Base-by-base conservation (phyloP, 179 eudicot species). In the Actinidia polygama region DNA sequence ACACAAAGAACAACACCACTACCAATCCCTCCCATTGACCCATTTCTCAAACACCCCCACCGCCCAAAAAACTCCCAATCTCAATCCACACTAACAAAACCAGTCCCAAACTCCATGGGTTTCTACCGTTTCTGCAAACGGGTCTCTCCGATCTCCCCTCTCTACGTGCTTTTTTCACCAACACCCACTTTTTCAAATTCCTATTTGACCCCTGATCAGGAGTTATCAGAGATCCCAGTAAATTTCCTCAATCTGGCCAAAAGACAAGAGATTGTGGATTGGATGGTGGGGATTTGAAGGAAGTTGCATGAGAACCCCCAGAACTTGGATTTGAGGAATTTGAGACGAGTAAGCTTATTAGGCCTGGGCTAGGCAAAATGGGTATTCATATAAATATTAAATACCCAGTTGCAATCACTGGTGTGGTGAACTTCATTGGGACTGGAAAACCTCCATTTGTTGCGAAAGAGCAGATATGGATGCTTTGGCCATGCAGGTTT, bases 381-480 rank as follows among this genome's bases (percentile, higher is more conserved):
- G 86, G 86, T 40, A 83, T 89, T 21, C 66, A 75, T 6, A 86
- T 62, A 87, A 82, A 50, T 61, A 85, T 75, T 62, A 87, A 82
- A 50, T 61, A 85, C 78, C 91, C 91, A 8, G 59, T 87, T 46
- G 91, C 90, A 46, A 85, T 81, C 30, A 87, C 91, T 64, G 90
- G 91, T 57, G 50, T 89, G 9, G 85, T 82, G 10, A 89, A 86
- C 68, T 87, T 79, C 80, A 86, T 89, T 79, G 91, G 90, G 18
- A 79, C 86, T 18, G 90, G 90, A 24, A 78, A 82, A 9, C 89
- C 90, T 7, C 91, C 91, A 15, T 87, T 89, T 85, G 89, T 89
- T n/a, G 89, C 59, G 18, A 87, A 8, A 86, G 91, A 80, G 90
- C 91, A 44, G 91, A 87, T 86, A 89, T 89, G 91, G 91, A 89